A percentile compares a stretch with the other conserved stretches of the same genome.
Conservation (phyloP, 1,284 basidiomycete genomes). For the Peniophora sp. region DNA sequence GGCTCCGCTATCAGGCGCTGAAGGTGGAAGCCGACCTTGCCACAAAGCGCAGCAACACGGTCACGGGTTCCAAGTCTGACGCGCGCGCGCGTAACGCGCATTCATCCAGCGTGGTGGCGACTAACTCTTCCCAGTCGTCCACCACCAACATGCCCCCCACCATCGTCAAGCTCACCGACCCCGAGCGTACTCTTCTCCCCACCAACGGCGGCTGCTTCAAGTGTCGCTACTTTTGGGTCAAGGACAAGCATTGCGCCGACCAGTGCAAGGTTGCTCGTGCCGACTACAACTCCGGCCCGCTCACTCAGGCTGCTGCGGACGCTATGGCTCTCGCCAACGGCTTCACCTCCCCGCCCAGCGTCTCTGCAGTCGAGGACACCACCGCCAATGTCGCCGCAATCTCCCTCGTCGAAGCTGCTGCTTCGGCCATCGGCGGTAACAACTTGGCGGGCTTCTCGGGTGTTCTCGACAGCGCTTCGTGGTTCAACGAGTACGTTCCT, state of each 20-base stretch:
- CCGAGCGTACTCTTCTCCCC: constrained; percentile 5
- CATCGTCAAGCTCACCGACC: constrained; percentile 20
- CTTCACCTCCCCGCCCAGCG: neutral
- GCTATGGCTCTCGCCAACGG: neutral
- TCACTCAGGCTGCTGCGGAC: neutral
- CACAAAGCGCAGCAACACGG: too few relatives aligned
- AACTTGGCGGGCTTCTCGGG: too few relatives aligned
- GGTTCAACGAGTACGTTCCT: too few relatives aligned
- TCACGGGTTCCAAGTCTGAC: too few relatives aligned
- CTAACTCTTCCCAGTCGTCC: too few relatives aligned
- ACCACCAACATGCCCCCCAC: too few relatives aligned
- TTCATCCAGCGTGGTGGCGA: too few relatives aligned
- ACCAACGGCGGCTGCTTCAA: neutral
- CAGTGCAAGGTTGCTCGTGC: neutral
- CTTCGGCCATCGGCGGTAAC: too few relatives aligned
- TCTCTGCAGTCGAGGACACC: neutral
- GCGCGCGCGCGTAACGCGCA: too few relatives aligned
- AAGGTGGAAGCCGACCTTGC: too few relatives aligned
- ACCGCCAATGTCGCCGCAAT: neutral
- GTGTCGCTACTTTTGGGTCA: neutral
- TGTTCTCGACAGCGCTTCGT: too few relatives aligned
- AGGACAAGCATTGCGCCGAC: neutral
- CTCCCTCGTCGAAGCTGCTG: neutral
- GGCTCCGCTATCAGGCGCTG: too few relatives aligned
- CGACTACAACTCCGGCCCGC: neutral